A percentile compares a stretch with the other conserved stretches of the same genome.
Evolutionary conservation across 257 asterid genomes (phyloP).

Genomic region (Lantana camara): DNA sequence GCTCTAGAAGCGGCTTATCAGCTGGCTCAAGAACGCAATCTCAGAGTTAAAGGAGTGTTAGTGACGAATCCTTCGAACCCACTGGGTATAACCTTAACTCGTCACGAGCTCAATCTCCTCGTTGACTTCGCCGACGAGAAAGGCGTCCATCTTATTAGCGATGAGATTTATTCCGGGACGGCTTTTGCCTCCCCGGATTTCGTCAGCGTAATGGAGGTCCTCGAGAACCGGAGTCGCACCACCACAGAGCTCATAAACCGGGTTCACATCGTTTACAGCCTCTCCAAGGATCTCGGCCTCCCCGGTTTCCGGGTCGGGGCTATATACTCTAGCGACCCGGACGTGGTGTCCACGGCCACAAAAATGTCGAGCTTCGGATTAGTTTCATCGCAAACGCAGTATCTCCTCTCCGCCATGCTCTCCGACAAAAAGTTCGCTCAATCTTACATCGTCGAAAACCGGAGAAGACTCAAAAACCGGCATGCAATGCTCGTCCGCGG

Average conservation of each 20-base stretch:
- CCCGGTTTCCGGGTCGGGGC: constrained; percentile 92
- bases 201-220: constrained; percentile 68
- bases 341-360: constrained; percentile 76
- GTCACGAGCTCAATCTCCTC: constrained; percentile 55
- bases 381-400: constrained; percentile 81
- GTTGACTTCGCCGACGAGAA: constrained; percentile 56
- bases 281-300: constrained; percentile 87
- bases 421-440: constrained; percentile 62
- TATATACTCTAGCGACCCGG: constrained; percentile 59
- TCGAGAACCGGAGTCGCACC: constrained; percentile 35
- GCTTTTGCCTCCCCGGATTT: constrained; percentile 62
- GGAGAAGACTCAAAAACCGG: constrained; percentile 51
- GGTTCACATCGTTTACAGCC: constrained; percentile 79
- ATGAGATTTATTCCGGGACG: constrained; percentile 83
- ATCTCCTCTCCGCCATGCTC: constrained; percentile 66
- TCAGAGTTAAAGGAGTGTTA: constrained; percentile 73
- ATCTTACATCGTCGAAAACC: constrained; percentile 52
- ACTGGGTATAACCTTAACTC: constrained; percentile 62
- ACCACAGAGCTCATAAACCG: constrained; percentile 48
- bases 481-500: constrained; percentile 63
- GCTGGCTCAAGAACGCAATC: constrained; percentile 57
- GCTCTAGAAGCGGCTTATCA: constrained; percentile 67
- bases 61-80: constrained; percentile 90
- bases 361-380: constrained; percentile 91
- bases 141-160: constrained; percentile 74